These are phyloP conservation scores for Ceratocystis colombiana DNA, from an alignment of 2,329 filamentous ascomycete species.

Conservation along the genomic window DNA sequence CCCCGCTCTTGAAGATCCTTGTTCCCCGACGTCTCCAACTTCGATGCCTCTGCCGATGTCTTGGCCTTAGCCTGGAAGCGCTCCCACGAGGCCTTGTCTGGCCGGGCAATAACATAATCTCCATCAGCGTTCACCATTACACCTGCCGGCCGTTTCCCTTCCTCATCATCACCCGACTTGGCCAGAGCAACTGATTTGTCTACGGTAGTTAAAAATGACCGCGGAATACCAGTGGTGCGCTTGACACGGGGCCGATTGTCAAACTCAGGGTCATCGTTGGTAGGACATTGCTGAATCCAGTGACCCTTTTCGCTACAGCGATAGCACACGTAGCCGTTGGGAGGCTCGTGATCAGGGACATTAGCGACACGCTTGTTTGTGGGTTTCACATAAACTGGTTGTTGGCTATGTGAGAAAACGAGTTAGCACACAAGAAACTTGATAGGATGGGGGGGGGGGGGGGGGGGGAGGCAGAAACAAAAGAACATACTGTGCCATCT, in stretches of 20 bases:
- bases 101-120: conserved; percentile 92
- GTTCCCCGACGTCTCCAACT: conserved; percentile 64
- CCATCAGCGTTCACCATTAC: conserved; percentile 98
- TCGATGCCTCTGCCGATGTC: conserved; percentile 70
- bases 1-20: conserved; percentile 82
- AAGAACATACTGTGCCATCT: conserved; percentile 67
- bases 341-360: conserved; percentile 85
- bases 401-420: conserved; percentile 40
- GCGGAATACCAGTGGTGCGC: conserved; percentile 90
- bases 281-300: conserved; percentile 96
- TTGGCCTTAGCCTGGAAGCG: conserved; percentile 92
- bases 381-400: conserved; percentile 48
- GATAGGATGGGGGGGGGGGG: conserved; percentile 17
- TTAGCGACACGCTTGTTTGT: conserved; percentile 56
- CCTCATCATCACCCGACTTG: conserved; percentile 66
- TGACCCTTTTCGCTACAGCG: conserved; percentile 96
- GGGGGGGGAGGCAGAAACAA: not conserved
- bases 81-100: conserved; percentile 93
- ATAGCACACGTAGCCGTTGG: conserved; percentile 90
- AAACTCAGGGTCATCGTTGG: conserved; percentile 95
- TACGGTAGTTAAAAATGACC: conserved; percentile 88
- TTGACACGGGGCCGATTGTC: conserved; percentile 90
- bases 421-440: conserved; percentile 32
- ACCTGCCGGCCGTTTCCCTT: conserved; percentile 68
- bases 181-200: conserved; percentile 74